Evolutionary conservation across 805 yeast species (phyloP).

Genomic region (Grigorovia jiainica): DNA sequence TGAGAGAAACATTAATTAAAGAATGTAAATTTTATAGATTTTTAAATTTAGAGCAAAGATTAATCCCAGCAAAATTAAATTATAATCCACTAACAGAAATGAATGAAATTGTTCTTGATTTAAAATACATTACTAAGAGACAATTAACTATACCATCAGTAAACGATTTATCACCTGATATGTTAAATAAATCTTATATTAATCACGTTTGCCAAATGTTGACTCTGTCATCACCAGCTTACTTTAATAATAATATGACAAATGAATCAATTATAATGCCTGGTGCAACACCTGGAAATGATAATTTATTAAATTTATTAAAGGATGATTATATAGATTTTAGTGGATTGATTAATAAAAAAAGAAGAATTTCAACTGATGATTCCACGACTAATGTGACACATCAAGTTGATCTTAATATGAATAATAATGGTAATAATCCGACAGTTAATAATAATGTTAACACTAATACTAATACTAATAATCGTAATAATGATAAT

Average conservation of each 20-base stretch:
- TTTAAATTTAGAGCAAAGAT: constrained; percentile 59
- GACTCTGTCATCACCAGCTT: not conserved
- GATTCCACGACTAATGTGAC: not conserved
- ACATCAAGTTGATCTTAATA: too few species aligned
- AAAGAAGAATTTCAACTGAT: not conserved
- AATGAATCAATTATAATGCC: constrained; percentile 1
- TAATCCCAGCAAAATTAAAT: constrained; percentile 43
- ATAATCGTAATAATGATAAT: not conserved
- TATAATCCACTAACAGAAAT: constrained; percentile 41
- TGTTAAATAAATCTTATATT: not conserved
- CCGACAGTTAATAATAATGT: not conserved
- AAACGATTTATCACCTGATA: not conserved
- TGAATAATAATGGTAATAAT: not conserved
- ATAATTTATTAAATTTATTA: not conserved
- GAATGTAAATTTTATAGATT: constrained; percentile 78
- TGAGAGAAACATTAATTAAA: constrained; percentile 45
- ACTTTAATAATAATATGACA: not conserved
- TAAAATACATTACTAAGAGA: constrained; percentile 37
- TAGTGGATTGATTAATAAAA: not conserved
- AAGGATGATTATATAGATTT: not conserved
- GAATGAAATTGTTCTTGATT: constrained; percentile 49
- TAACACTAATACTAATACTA: not conserved
- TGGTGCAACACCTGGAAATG: constrained; percentile 1
- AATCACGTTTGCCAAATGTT: not conserved
- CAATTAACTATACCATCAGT: constrained; percentile 21